A percentile compares a stretch with the other conserved stretches of the same genome.
phyloP scores from a whole-genome alignment of 306 rosid species.

The Vigna mungo region DNA sequence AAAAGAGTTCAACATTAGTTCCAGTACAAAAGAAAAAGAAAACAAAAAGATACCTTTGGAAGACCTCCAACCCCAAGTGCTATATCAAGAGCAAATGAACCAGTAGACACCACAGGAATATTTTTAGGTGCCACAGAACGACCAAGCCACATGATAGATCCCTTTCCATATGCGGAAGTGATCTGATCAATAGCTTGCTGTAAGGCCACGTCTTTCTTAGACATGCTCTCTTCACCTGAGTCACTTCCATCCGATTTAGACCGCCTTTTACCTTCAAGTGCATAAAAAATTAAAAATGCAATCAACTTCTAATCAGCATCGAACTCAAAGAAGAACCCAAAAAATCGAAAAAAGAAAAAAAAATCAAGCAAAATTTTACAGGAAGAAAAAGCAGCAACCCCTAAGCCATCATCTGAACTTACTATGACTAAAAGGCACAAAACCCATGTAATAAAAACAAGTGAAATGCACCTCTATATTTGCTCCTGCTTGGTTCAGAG shows the following conservation, averaged over 20 bases:
- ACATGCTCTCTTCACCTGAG: slow-evolving; percentile 69
- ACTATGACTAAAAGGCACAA: slow-evolving; percentile 8
- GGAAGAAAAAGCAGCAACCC: neutral
- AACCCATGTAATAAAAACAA: neutral
- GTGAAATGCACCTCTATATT: neutral
- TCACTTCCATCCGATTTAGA: slow-evolving; percentile 80
- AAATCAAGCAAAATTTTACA: neutral
- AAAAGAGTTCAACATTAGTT: slow-evolving; percentile 11
- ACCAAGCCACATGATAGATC: slow-evolving; percentile 99
- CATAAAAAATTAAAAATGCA: neutral
- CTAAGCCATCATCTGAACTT: slow-evolving; percentile 3
- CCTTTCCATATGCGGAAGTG: slow-evolving; percentile 86
- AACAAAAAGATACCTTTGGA: slow-evolving; percentile 71
- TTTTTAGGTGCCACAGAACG: slow-evolving; percentile 58
- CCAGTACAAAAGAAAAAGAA: slow-evolving; percentile 13
- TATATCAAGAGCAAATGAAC: slow-evolving; percentile 84
- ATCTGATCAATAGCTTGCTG: slow-evolving; percentile 96
- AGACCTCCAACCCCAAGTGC: slow-evolving; percentile 90
- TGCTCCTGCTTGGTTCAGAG: slow-evolving; percentile 1
- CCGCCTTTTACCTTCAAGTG: slow-evolving; percentile 60
- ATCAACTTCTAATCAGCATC: neutral
- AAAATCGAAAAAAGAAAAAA: neutral
- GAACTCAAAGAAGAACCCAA: slow-evolving; percentile 13
- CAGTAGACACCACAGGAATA: slow-evolving; percentile 84
- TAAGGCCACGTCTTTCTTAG: slow-evolving; percentile 85